Conservation (phyloP, 768 basidiomycete genomes). For the Terana coerulea region DNA sequence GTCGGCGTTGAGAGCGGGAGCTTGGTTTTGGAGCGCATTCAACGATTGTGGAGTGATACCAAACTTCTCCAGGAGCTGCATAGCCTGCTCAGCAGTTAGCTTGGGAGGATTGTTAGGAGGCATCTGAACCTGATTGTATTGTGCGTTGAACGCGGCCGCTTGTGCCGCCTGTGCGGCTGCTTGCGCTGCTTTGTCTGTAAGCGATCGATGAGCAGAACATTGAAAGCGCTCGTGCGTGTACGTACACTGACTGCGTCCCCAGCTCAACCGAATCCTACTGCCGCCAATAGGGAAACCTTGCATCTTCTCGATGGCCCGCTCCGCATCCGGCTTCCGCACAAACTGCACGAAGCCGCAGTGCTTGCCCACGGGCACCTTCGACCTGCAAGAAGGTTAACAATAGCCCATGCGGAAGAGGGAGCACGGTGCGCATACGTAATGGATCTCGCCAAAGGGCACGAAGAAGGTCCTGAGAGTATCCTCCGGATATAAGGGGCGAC, state of each 20-base stretch:
- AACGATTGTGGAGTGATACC: constrained; percentile 24
- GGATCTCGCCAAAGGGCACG: constrained; percentile 88
- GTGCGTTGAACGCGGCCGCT: constrained; percentile 59
- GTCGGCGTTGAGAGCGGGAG: neutral
- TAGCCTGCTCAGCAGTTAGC: constrained; percentile 30
- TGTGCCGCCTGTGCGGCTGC: constrained; percentile 81
- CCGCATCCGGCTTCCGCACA: constrained; percentile 87
- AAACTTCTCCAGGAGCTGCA: constrained; percentile 31
- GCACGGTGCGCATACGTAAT: constrained; percentile 62
- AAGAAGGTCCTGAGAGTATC: constrained; percentile 91
- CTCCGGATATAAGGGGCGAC: constrained; percentile 83
- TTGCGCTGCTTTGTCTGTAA: constrained; percentile 82
- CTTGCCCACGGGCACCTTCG: constrained; percentile 94
- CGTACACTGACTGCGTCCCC: constrained; percentile 92
- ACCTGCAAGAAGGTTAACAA: constrained; percentile 45
- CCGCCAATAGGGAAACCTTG: constrained; percentile 95
- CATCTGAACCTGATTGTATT: constrained; percentile 22
- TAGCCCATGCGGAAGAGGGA: constrained; percentile 11
- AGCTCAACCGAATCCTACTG: constrained; percentile 84
- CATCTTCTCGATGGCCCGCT: constrained; percentile 93
- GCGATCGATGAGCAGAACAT: constrained; percentile 8
- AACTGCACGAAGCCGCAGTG: constrained; percentile 97
- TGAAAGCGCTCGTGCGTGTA: constrained; percentile 13
- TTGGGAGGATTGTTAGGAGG: constrained; percentile 11
- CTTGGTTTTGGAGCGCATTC: constrained; percentile 11